A percentile compares a stretch with the other conserved stretches of the same genome.
These are phyloP conservation scores for Phycomyces nitens DNA, from an alignment of 192 early-diverging fungal genomes.

Conservation along the genomic window DNA sequence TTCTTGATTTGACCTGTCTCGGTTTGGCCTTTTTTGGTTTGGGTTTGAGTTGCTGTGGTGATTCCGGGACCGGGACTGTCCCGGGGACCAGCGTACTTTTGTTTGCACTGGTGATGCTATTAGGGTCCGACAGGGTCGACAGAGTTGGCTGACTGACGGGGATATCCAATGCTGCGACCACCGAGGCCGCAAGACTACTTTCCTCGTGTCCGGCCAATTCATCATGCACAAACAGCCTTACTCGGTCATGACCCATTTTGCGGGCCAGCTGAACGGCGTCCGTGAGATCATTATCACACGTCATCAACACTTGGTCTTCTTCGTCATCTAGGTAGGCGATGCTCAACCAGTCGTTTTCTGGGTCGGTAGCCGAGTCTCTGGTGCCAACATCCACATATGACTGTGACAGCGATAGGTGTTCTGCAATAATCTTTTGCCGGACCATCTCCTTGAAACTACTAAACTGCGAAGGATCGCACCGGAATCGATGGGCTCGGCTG, in stretches of 20 bases:
- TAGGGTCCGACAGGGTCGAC: background rate
- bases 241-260: conserved; percentile 65
- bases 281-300: conserved; percentile 66
- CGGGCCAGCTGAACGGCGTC: conserved; percentile 79
- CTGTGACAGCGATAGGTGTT: conserved; percentile 26
- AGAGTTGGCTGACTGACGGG: background rate
- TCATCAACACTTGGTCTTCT: conserved; percentile 74
- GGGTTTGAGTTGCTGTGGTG: background rate
- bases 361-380: conserved; percentile 20
- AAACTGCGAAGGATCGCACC: conserved; percentile 30
- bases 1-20: no score
- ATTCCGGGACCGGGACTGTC: background rate
- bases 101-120: background rate
- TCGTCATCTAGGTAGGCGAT: conserved; percentile 86
- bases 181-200: background rate
- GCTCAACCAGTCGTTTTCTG: conserved; percentile 30
- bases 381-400: conserved; percentile 14
- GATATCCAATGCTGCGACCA: background rate
- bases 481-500: conserved; percentile 65
- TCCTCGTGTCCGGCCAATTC: background rate
- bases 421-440: conserved; percentile 44
- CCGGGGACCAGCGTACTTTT: background rate
- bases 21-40: background rate
- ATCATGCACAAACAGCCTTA: conserved; percentile 63
- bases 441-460: conserved; percentile 37